Conservation (phyloP, 2,329 filamentous ascomycete genomes). For the Xylaria hypoxylon region DNA sequence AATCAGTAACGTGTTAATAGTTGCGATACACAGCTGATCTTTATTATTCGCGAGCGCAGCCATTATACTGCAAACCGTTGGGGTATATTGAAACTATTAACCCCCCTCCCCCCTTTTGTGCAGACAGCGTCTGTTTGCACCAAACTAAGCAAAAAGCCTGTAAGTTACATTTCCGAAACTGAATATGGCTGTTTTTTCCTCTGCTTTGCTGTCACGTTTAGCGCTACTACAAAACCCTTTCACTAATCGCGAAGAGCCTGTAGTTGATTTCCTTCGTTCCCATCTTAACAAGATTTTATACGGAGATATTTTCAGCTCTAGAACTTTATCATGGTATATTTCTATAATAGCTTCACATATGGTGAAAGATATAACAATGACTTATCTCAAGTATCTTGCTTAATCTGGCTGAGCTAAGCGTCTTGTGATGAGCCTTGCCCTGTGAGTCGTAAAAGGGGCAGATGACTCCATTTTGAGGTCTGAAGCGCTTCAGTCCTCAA, state of each 20-base stretch:
- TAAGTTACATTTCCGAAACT: background rate
- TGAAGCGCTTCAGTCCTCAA: no score
- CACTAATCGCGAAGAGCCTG: background rate
- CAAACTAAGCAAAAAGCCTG: constrained; percentile 12
- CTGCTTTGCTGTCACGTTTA: background rate
- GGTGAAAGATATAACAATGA: background rate
- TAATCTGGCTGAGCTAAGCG: background rate
- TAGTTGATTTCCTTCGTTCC: background rate
- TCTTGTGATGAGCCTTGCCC: background rate
- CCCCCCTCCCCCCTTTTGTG: no score
- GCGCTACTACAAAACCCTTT: background rate
- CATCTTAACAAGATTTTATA: background rate
- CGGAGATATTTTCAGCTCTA: background rate
- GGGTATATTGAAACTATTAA: no score
- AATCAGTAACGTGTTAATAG: no score
- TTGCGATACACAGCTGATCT: no score
- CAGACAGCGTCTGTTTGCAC: background rate
- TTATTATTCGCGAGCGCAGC: no score
- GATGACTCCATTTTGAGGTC: background rate
- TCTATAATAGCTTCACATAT: background rate
- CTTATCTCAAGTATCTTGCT: background rate
- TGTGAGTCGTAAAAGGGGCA: background rate
- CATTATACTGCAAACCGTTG: no score
- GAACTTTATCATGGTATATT: background rate
- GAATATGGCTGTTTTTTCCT: background rate